Conservation (phyloP, 176 grass and related monocot genomes). For the Oryza meridionalis region DNA sequence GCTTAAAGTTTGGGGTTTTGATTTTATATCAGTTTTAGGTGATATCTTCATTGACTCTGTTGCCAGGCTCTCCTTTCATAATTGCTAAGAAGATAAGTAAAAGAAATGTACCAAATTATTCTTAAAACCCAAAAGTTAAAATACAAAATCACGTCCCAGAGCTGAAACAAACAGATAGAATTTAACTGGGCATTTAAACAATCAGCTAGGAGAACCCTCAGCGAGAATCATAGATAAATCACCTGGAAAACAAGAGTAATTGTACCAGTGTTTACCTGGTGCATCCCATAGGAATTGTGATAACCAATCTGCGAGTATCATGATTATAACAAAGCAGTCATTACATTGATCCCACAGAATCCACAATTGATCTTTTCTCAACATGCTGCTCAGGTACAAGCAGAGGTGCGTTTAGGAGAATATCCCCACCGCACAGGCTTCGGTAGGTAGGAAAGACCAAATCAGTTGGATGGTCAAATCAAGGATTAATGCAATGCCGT, state of each 20-base stretch:
- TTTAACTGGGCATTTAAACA: background rate
- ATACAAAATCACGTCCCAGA: background rate
- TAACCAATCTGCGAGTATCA: constrained; percentile 20
- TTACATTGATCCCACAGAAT: background rate
- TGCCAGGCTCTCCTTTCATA: background rate
- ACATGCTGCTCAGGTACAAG: background rate
- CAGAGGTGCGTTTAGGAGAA: background rate
- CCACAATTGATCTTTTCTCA: constrained; percentile 1
- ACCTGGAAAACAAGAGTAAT: background rate
- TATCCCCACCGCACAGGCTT: background rate
- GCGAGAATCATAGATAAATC: background rate
- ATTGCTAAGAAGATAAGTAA: background rate
- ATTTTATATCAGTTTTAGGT: background rate
- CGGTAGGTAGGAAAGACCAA: background rate
- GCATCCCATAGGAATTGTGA: background rate
- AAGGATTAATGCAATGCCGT: background rate
- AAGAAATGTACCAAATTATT: background rate
- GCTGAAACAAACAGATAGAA: background rate
- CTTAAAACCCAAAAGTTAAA: background rate
- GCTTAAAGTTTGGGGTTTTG: background rate
- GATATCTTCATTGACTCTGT: background rate
- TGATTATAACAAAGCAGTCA: background rate
- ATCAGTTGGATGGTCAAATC: constrained; percentile 17
- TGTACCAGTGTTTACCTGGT: background rate
- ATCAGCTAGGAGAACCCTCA: background rate